Evolutionary conservation across 805 yeast genomes (phyloP).

Genomic region (Torulaspora quercuum): DNA sequence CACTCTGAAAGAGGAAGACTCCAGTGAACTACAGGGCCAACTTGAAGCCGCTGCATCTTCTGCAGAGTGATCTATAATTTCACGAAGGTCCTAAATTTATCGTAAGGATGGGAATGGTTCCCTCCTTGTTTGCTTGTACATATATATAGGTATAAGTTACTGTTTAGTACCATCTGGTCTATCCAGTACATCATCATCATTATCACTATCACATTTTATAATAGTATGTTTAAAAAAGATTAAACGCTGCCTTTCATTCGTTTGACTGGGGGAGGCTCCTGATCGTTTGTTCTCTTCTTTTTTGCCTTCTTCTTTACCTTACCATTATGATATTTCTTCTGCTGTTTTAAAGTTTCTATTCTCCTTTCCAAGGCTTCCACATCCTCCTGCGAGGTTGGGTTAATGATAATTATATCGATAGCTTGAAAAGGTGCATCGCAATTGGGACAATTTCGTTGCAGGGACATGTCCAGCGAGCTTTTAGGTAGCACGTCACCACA

Average conservation of each 20-base stretch:
- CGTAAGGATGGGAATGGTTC: too few relatives aligned
- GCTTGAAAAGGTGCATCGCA: conserved; percentile 34
- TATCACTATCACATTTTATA: too few relatives aligned
- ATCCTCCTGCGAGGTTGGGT: conserved; percentile 30
- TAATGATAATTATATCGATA: conserved; percentile 41
- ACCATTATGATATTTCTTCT: conserved; percentile 39
- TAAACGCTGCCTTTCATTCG: too few relatives aligned
- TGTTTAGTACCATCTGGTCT: too few relatives aligned
- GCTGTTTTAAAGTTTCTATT: conserved; percentile 20
- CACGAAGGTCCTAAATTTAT: too few relatives aligned
- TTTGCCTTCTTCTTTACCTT: conserved; percentile 30
- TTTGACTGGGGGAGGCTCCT: conserved; percentile 1
- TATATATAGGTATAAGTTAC: too few relatives aligned
- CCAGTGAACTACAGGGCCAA: conserved; percentile 14
- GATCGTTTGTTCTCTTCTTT: conserved; percentile 17
- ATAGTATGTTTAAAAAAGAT: too few relatives aligned
- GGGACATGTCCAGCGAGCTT: conserved; percentile 31
- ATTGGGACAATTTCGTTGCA: conserved; percentile 38
- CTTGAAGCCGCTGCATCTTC: conserved; percentile 22
- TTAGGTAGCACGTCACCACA: conserved; percentile 45
- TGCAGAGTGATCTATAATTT: conserved; percentile 14
- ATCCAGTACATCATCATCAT: too few relatives aligned
- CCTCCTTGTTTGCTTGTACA: conserved; percentile 5
- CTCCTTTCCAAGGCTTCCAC: conserved; percentile 24
- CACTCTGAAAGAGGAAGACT: conserved; percentile 27